Percentiles rank a stretch among this genome's conserved stretches.
phyloP scores from a whole-genome alignment of 441 rosid species.

The Corymbia citriodora region DNA sequence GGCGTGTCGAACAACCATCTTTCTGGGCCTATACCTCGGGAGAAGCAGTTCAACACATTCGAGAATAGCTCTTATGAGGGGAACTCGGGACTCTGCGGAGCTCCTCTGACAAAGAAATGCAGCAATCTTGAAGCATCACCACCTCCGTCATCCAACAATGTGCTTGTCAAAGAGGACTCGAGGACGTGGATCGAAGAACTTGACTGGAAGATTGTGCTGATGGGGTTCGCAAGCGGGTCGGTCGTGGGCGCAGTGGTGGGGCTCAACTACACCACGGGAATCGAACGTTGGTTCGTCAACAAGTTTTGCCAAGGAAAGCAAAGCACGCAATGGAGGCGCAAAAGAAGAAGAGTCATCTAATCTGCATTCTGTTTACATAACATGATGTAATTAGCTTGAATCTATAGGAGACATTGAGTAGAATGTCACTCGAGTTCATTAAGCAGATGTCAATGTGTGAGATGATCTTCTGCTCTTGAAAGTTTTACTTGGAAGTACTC shows the following conservation, averaged over 20 bases:
- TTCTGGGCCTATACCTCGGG: background rate
- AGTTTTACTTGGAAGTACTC: background rate
- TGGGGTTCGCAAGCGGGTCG: background rate
- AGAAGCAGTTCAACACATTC: slow-evolving; percentile 1
- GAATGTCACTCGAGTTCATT: no score
- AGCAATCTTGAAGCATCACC: background rate
- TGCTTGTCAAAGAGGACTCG: background rate
- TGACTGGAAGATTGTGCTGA: background rate
- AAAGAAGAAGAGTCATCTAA: background rate
- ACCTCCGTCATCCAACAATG: background rate
- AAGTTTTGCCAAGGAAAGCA: background rate
- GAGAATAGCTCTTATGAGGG: background rate
- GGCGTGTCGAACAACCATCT: background rate
- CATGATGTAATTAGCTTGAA: background rate
- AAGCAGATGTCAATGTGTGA: background rate
- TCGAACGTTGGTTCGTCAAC: background rate
- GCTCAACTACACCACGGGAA: background rate
- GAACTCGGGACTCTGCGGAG: slow-evolving; percentile 1
- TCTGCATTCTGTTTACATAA: background rate
- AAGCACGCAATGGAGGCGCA: background rate
- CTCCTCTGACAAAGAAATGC: background rate
- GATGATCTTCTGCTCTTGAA: background rate
- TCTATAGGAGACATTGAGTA: no score
- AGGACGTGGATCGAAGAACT: background rate
- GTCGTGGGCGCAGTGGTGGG: background rate